These are phyloP conservation scores for Lactarius deliciosus DNA, from an alignment of 768 basidiomycete species.

Conservation along the genomic window DNA sequence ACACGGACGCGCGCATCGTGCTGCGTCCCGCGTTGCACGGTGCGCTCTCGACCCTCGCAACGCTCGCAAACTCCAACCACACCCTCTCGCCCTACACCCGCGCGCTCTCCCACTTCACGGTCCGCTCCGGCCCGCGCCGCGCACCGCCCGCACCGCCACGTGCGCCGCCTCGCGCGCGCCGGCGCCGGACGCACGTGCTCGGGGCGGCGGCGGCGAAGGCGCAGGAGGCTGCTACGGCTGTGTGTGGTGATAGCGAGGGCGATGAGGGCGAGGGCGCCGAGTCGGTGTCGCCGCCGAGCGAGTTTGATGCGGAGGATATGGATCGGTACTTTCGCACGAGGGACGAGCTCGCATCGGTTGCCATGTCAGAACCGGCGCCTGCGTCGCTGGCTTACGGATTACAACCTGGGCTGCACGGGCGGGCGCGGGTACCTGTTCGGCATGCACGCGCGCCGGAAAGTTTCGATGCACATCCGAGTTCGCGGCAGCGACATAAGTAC, in stretches of 20 bases:
- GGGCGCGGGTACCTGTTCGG: not conserved
- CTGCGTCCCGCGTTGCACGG: slow-evolving; percentile 67
- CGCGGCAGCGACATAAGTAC: not conserved
- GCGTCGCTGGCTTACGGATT: not conserved
- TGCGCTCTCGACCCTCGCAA: slow-evolving; percentile 81
- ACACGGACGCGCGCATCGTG: slow-evolving; percentile 45
- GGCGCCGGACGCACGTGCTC: slow-evolving; percentile 56
- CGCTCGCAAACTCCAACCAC: slow-evolving; percentile 85
- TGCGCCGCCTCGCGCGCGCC: slow-evolving; percentile 63
- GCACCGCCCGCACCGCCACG: slow-evolving; percentile 45
- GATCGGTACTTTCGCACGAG: slow-evolving; percentile 64
- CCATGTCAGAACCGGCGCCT: not conserved
- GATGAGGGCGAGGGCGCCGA: not conserved
- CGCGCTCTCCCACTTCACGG: slow-evolving; percentile 87
- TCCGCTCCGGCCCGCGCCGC: slow-evolving; percentile 77
- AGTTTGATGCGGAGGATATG: slow-evolving; percentile 70
- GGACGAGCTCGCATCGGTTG: slow-evolving; percentile 31
- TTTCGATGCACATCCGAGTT: not conserved
- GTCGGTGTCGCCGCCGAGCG: slow-evolving; percentile 37
- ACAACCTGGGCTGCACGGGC: not conserved
- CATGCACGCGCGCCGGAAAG: slow-evolving; percentile 4
- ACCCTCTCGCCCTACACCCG: slow-evolving; percentile 94
- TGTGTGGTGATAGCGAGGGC: not conserved
- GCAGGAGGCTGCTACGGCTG: slow-evolving; percentile 24
- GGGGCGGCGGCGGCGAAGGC: slow-evolving; percentile 36